Evolutionary conservation across 1,284 basidiomycete species (phyloP).

Genomic region (Porodaedalea pini): DNA sequence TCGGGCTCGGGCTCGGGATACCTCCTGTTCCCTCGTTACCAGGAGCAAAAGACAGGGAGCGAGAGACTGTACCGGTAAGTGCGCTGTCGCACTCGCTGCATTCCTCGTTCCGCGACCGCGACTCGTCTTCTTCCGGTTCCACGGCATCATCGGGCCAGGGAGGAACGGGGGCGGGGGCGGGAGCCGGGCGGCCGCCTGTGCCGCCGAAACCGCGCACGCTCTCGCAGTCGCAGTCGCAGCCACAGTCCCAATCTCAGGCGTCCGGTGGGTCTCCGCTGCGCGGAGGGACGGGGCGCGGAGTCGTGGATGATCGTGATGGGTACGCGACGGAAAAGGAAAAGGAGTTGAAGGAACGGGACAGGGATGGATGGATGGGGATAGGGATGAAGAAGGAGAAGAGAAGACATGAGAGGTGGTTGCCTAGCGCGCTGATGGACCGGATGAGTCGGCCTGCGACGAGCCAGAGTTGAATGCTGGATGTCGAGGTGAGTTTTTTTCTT

Average conservation of each 20-base stretch:
- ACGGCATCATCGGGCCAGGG: not conserved
- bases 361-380: not conserved
- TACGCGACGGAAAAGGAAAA: constrained; percentile 4
- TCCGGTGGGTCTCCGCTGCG: not conserved
- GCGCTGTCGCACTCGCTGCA: constrained; percentile 9
- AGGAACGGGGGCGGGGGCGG: not conserved
- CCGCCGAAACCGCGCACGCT: constrained; percentile 21
- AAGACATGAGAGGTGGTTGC: constrained; percentile 17
- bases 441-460: constrained; percentile 16
- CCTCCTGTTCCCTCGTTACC: constrained; percentile 6
- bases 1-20: constrained; percentile 1
- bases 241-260: not conserved
- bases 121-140: too few relatives aligned
- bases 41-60: too few relatives aligned
- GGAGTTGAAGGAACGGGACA: not conserved
- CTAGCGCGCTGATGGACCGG: constrained; percentile 4
- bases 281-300: constrained; percentile 4
- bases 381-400: constrained; percentile 13
- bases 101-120: not conserved
- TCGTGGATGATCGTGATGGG: constrained; percentile 19
- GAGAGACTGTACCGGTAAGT: not conserved
- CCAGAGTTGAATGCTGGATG: not conserved
- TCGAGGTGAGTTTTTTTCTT: not conserved
- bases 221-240: constrained; percentile 1
- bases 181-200: constrained; percentile 14